Evolutionary conservation across 2,329 filamentous ascomycete genomes (phyloP).

Genomic region (Colletotrichum simmondsii): DNA sequence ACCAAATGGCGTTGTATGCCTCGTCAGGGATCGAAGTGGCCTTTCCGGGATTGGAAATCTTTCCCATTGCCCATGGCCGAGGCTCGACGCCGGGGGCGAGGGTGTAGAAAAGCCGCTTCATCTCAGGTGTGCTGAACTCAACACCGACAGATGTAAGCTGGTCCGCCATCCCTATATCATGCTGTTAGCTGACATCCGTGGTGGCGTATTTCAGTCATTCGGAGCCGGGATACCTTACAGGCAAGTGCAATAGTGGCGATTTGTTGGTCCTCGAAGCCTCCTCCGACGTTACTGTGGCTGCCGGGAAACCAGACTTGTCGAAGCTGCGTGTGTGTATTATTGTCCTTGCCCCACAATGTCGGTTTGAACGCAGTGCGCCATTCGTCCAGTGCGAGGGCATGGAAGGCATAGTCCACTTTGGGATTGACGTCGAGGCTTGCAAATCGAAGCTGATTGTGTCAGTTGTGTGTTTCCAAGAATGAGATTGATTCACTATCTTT

Average conservation of each 20-base stretch:
- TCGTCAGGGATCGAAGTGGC: conserved; percentile 23
- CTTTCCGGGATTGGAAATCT: conserved; percentile 33
- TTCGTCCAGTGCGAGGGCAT: conserved; percentile 66
- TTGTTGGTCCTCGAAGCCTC: conserved; percentile 57
- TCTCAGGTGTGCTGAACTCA: conserved; percentile 37
- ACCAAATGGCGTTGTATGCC: conserved; percentile 7
- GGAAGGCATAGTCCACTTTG: conserved; percentile 64
- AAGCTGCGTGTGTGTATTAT: conserved; percentile 34
- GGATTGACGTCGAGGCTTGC: conserved; percentile 35
- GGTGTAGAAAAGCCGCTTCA: conserved; percentile 36
- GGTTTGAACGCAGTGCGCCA: conserved; percentile 48
- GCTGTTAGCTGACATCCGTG: neutral
- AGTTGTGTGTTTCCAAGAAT: neutral
- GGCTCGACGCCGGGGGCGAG: conserved; percentile 22
- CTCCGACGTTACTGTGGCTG: conserved; percentile 69
- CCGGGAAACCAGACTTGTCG: conserved; percentile 64
- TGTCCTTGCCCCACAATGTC: conserved; percentile 41
- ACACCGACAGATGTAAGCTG: conserved; percentile 38
- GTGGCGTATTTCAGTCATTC: too few relatives aligned
- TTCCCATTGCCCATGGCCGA: conserved; percentile 36
- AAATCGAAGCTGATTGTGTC: conserved; percentile 26
- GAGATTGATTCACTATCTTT: too few relatives aligned
- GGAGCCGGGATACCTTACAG: conserved; percentile 14
- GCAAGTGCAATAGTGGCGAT: conserved; percentile 39
- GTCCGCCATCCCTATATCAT: conserved; percentile 37